Percentiles rank a stretch among this genome's conserved stretches.
Evolutionary conservation across 495 filamentous ascomycete genomes (phyloP).

Genomic region (Talaromyces adpressus): DNA sequence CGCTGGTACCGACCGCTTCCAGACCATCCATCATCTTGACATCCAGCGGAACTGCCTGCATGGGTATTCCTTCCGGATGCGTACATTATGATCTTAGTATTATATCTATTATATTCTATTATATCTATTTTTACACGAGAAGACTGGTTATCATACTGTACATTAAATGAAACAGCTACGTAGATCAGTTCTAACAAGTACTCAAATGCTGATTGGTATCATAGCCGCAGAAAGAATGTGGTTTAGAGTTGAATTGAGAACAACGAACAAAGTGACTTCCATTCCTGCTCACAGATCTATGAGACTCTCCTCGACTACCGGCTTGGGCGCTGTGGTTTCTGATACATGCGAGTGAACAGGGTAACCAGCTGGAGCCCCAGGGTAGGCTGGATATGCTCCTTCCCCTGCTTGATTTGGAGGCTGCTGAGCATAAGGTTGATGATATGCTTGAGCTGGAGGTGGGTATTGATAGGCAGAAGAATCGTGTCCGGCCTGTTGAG

Average conservation of each 20-base stretch:
- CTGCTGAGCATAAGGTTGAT: conserved; percentile 31
- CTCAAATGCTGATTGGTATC: conserved; percentile 5
- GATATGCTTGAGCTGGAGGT: conserved; percentile 23
- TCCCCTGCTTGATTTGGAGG: conserved; percentile 42
- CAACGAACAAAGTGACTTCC: background rate
- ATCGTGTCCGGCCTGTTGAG: conserved; percentile 22
- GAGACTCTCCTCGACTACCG: conserved; percentile 74
- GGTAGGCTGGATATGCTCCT: conserved; percentile 30
- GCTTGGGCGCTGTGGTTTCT: conserved; percentile 39
- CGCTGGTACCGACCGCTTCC: background rate
- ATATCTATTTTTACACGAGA: background rate
- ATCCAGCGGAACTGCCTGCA: background rate
- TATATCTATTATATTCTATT: background rate
- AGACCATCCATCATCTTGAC: background rate
- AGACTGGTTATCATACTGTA: background rate
- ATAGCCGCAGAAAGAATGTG: background rate
- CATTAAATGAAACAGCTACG: background rate
- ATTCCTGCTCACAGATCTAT: conserved; percentile 57
- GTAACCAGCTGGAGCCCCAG: conserved; percentile 48
- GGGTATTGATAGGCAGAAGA: conserved; percentile 18
- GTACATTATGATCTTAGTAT: background rate
- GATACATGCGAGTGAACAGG: conserved; percentile 45
- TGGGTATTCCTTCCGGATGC: background rate
- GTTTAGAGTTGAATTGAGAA: background rate
- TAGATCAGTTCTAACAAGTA: background rate